These are phyloP conservation scores for Stephania japonica DNA, from an alignment of 164 flowering plant species.

Conservation along the genomic window DNA sequence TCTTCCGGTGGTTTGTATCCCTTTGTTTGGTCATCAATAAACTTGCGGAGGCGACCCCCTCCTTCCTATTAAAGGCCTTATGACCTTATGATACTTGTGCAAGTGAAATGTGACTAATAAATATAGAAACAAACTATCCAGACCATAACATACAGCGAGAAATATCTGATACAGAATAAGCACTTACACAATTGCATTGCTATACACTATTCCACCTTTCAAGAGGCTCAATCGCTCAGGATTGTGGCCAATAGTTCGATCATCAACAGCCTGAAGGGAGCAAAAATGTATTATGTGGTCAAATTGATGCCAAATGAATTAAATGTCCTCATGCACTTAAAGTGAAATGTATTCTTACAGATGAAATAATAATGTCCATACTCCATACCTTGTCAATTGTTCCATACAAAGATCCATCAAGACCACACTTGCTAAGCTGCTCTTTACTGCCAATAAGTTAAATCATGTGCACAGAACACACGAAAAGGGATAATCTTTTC, in stretches of 20 bases:
- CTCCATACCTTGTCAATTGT: constrained; percentile 48
- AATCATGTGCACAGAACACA: not conserved
- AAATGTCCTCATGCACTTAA: not conserved
- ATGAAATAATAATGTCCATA: constrained; percentile 11
- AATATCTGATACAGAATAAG: not conserved
- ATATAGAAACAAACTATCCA: not conserved
- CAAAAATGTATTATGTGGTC: not conserved
- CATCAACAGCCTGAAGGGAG: constrained; percentile 52
- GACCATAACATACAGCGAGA: not conserved
- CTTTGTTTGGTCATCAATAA: no score
- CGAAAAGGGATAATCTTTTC: constrained; percentile 9
- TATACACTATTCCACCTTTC: constrained; percentile 64
- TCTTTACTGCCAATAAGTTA: constrained; percentile 35
- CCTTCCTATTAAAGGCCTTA: no score
- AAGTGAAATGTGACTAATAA: not conserved
- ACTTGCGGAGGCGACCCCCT: no score
- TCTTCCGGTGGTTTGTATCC: no score
- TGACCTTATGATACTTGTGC: not conserved
- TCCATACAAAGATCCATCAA: constrained; percentile 59
- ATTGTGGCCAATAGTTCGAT: constrained; percentile 67
- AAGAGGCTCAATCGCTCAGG: constrained; percentile 62
- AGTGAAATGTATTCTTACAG: no score
- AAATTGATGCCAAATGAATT: not conserved
- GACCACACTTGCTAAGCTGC: constrained; percentile 58
- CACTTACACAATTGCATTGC: constrained; percentile 64